Evolutionary conservation across 2,329 filamentous ascomycete species (phyloP).

Genomic region (Penicillium capsulatum): DNA sequence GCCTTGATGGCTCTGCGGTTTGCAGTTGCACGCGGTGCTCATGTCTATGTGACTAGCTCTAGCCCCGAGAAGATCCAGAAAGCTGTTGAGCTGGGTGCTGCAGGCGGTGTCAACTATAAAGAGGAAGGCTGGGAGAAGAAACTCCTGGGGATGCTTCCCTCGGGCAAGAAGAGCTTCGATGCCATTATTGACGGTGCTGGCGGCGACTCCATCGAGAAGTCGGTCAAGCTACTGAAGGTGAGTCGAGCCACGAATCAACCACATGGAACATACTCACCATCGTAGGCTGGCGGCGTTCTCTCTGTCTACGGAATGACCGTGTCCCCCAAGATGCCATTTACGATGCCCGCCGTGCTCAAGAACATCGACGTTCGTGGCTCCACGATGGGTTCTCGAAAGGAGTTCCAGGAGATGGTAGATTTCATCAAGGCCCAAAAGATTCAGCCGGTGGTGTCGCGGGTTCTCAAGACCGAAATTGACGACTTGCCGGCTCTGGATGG

Average conservation of each 20-base stretch:
- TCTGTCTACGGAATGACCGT: conserved; percentile 88
- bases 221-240: conserved; percentile 64
- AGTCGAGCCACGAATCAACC: conserved; percentile 10
- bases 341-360: conserved; percentile 76
- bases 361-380: conserved; percentile 83
- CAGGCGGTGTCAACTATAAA: conserved; percentile 78
- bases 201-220: conserved; percentile 72
- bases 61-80: conserved; percentile 69
- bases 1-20: conserved; percentile 79
- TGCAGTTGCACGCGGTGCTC: conserved; percentile 66
- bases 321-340: conserved; percentile 77
- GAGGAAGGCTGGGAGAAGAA: conserved; percentile 76
- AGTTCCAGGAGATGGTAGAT: conserved; percentile 85
- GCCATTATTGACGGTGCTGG: conserved; percentile 88
- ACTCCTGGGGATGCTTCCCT: conserved; percentile 56
- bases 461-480: conserved; percentile 64
- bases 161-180: conserved; percentile 66
- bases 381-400: conserved; percentile 86
- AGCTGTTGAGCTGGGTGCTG: conserved; percentile 67
- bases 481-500: conserved; percentile 74
- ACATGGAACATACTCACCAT: conserved; percentile 13
- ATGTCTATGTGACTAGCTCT: conserved; percentile 77
- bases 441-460: conserved; percentile 70
- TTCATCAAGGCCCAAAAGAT: conserved; percentile 74
- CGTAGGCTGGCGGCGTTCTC: conserved; percentile 70